Percentiles rank a stretch among this genome's conserved stretches.
Conservation (phyloP, 306 rosid genomes). For the Ceratonia siliqua region DNA sequence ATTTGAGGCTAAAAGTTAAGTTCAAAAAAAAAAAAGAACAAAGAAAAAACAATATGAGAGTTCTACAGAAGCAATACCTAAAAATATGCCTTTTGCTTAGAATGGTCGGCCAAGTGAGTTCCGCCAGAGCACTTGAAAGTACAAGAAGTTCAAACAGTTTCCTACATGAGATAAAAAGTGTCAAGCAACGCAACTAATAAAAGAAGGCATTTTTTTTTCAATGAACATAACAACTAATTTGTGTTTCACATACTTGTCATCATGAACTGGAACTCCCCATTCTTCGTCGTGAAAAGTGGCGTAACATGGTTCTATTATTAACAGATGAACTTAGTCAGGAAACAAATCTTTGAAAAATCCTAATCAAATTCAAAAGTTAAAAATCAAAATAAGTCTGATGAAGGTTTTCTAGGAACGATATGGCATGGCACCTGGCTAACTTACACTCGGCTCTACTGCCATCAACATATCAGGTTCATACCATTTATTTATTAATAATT, state of each 20-base stretch:
- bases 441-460: slow-evolving; percentile 15
- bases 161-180: slow-evolving; percentile 50
- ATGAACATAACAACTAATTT: slow-evolving; percentile 28
- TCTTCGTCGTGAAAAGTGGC: slow-evolving; percentile 80
- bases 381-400: slow-evolving; percentile 6
- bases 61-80: slow-evolving; percentile 51
- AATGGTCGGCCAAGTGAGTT: slow-evolving; percentile 83
- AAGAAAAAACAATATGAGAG: slow-evolving; percentile 1
- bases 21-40: too few species aligned
- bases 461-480: slow-evolving; percentile 19
- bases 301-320: slow-evolving; percentile 61
- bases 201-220: slow-evolving; percentile 11
- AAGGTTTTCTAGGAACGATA: slow-evolving; percentile 6
- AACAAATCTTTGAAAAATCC: slow-evolving; percentile 20
- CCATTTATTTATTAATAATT: background rate
- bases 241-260: slow-evolving; percentile 66
- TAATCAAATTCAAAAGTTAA: slow-evolving; percentile 5
- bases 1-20: slow-evolving; percentile 22
- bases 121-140: slow-evolving; percentile 74
- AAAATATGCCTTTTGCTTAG: slow-evolving; percentile 73
- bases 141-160: slow-evolving; percentile 82
- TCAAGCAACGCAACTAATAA: slow-evolving; percentile 28
- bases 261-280: slow-evolving; percentile 87
- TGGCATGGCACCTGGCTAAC: background rate
- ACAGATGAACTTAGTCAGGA: slow-evolving; percentile 43